Conservation (phyloP, 164 flowering plant species). For the Magnolia changhungtana region DNA sequence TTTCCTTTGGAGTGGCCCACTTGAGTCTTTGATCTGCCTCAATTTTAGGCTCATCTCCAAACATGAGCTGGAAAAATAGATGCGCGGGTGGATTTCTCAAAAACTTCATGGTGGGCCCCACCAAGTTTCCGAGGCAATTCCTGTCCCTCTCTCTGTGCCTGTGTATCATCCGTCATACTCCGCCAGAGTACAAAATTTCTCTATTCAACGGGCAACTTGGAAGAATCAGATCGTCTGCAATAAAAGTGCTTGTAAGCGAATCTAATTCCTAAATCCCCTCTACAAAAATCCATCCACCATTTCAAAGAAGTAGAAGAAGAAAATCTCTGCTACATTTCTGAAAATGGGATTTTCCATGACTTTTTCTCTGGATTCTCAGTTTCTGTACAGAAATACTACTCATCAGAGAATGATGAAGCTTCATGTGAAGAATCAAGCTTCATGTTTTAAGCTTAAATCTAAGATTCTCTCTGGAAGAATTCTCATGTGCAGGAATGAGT, state of each 20-base stretch:
- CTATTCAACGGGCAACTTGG: too few species aligned
- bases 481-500: conserved; percentile 27
- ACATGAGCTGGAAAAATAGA: too few species aligned
- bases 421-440: conserved; percentile 7
- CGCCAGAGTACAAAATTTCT: too few species aligned
- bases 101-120: too few species aligned
- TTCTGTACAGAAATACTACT: conserved; percentile 9
- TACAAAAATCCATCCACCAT: background rate
- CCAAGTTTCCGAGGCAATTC: too few species aligned
- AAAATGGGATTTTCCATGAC: conserved; percentile 36
- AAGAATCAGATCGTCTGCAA: too few species aligned
- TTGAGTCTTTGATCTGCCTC: too few species aligned
- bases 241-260: background rate
- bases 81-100: too few species aligned
- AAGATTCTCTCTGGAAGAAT: conserved; percentile 19
- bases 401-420: conserved; percentile 15
- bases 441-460: conserved; percentile 19
- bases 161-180: too few species aligned
- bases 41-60: too few species aligned
- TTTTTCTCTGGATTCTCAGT: conserved; percentile 24
- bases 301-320: background rate
- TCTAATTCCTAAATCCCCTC: background rate
- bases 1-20: too few species aligned
- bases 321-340: background rate
- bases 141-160: too few species aligned